A percentile compares a stretch with the other conserved stretches of the same genome.
Conservation (phyloP, 345 rosid genomes). For the Lumnitzera littorea region DNA sequence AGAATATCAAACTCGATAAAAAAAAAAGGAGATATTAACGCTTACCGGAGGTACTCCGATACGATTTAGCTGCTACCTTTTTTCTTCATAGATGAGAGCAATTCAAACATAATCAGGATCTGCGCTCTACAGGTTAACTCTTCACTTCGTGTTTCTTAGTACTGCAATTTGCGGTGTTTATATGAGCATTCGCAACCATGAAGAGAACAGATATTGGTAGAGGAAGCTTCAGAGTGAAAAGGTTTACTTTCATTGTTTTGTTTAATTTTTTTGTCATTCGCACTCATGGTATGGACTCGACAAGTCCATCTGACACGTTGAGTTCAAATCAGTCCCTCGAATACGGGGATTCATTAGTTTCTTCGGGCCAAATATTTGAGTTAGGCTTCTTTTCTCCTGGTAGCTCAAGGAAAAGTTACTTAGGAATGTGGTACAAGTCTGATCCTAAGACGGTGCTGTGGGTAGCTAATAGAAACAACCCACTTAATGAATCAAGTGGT, state of each 20-base stretch:
- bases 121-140: too few relatives aligned
- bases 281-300: not conserved
- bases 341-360: conserved; percentile 7
- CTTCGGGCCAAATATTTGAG: conserved; percentile 10
- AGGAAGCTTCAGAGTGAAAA: too few relatives aligned
- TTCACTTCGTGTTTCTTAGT: too few relatives aligned
- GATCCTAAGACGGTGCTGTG: conserved; percentile 17
- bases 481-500: conserved; percentile 13
- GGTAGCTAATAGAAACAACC: conserved; percentile 37
- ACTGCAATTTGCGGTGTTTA: too few relatives aligned
- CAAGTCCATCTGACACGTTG: conserved; percentile 4
- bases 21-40: too few relatives aligned
- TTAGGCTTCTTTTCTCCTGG: conserved; percentile 16
- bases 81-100: too few relatives aligned
- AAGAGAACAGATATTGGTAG: too few relatives aligned
- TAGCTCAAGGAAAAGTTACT: conserved; percentile 12
- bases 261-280: not conserved
- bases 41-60: too few relatives aligned
- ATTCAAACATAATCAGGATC: too few relatives aligned
- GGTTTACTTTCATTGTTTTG: not conserved
- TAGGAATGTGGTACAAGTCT: conserved; percentile 34
- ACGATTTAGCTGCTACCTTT: too few relatives aligned
- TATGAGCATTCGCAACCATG: too few relatives aligned
- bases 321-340: not conserved
- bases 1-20: too few relatives aligned